Conservation (phyloP, 2,329 filamentous ascomycete genomes). For the Aspergillus sergii region DNA sequence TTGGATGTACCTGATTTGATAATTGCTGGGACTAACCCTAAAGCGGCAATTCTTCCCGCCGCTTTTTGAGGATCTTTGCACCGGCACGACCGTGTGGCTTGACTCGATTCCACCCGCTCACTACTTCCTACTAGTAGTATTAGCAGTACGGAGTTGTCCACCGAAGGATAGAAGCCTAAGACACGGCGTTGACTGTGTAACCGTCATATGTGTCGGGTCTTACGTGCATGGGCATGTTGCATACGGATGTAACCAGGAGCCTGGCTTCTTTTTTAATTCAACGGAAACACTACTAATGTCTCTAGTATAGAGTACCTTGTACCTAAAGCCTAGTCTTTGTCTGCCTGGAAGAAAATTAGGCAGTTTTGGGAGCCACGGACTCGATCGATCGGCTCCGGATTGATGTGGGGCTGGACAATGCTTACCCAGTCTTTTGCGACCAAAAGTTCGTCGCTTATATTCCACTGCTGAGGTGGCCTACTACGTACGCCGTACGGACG, state of each 20-base stretch:
- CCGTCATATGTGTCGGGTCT: background rate
- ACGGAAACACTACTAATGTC: no score
- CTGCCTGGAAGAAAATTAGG: background rate
- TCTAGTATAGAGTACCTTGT: no score
- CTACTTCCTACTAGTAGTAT: background rate
- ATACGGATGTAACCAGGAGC: background rate
- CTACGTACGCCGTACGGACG: background rate
- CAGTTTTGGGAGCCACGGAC: background rate
- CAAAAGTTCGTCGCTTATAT: background rate
- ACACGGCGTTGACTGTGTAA: background rate
- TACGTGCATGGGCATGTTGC: background rate
- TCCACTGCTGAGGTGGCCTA: slow-evolving; percentile 1
- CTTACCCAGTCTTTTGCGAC: background rate
- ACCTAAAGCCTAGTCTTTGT: background rate
- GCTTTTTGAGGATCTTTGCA: background rate
- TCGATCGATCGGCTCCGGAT: background rate
- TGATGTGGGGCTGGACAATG: background rate
- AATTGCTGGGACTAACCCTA: background rate
- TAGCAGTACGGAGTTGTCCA: no score
- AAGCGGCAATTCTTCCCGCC: background rate
- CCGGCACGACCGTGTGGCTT: background rate
- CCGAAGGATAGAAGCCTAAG: background rate
- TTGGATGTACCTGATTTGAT: background rate
- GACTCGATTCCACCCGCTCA: background rate
- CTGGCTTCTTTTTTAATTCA: no score